Conservation (phyloP, 495 filamentous ascomycete species). For the Penicillium soppii region DNA sequence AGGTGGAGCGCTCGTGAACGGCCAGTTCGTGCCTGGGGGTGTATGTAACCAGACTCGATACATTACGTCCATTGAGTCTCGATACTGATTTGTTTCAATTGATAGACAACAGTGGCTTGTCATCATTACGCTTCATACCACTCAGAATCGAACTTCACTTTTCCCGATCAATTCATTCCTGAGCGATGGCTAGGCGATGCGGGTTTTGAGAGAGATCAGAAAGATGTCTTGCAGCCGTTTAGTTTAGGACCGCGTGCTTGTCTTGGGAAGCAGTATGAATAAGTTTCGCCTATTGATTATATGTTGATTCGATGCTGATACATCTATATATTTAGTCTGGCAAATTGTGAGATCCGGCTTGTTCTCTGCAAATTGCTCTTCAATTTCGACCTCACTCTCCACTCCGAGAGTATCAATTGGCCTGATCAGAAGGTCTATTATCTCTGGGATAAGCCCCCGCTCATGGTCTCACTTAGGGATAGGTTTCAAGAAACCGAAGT, state of each 20-base stretch:
- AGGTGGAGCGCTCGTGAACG: slow-evolving; percentile 29
- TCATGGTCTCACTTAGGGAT: slow-evolving; percentile 25
- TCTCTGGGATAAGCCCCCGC: slow-evolving; percentile 47
- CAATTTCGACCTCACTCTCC: slow-evolving; percentile 50
- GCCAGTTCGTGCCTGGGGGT: slow-evolving; percentile 29
- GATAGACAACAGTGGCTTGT: slow-evolving; percentile 30
- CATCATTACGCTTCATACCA: slow-evolving; percentile 40
- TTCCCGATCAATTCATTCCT: slow-evolving; percentile 38
- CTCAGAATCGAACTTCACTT: slow-evolving; percentile 34
- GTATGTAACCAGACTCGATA: slow-evolving; percentile 12
- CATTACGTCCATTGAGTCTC: no score
- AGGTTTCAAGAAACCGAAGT: background rate
- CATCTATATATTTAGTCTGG: slow-evolving; percentile 35
- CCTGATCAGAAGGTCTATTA: slow-evolving; percentile 39
- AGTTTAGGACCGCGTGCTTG: slow-evolving; percentile 41
- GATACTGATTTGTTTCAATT: background rate
- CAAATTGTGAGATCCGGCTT: slow-evolving; percentile 55
- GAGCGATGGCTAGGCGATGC: slow-evolving; percentile 45
- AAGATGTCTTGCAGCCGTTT: slow-evolving; percentile 43
- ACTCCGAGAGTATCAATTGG: slow-evolving; percentile 35
- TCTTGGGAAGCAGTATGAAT: slow-evolving; percentile 43
- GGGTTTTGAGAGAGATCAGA: slow-evolving; percentile 31
- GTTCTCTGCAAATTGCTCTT: slow-evolving; percentile 52
- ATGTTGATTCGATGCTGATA: background rate
- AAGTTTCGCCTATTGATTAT: slow-evolving; percentile 1